Base-by-base conservation (phyloP, 495 filamentous ascomycete species). In the Viridothelium virens region DNA sequence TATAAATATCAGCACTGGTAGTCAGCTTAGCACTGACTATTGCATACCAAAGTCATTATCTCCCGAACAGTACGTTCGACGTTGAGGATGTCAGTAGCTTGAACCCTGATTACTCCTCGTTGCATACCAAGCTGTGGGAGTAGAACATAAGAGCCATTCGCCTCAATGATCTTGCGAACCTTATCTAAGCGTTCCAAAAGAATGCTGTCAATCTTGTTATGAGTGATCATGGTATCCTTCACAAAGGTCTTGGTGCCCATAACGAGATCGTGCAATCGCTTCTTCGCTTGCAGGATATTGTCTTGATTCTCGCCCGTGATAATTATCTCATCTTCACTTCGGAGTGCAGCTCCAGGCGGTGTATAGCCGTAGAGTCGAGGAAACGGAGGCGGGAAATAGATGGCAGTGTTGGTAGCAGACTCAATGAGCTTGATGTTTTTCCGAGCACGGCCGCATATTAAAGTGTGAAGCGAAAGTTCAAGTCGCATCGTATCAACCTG, bases 381-480 rank as follows among this genome's bases (percentile, higher is more conserved):
- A 71, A 97, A 97, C 5, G 92, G 89, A 1, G 92, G 91, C 25
- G 94, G 94, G 73, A 98, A 96, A 77, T 97, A 98, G 68, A 98
- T 97, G 46, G 94, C 93, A 14, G 95, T 96, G 70, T 90, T 89
- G 14, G 94, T 96, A 31, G 87, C 83, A 14, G 94, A 92, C 75
- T 98, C 94, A 71, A 98, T 96, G 63, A 91, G 79, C 80, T 97
- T 96, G 77, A 98, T 93, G 72, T 97, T 96, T 79, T 96, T 94
- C 70, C 93, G 85, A 67, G 89, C 90, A 14, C 93, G 89, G 37
- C 94, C 94, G 74, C 92, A 96, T 61, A 96, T 83, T 66, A 96
- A 79, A 46, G 89, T 91, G 74, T 97, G 95, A 74, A 96, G 81
- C 34, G 91, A 90, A 36, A 91, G 78, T 71, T 97, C 94, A 67